A percentile compares a stretch with the other conserved stretches of the same genome.
Conservation (phyloP, 2,329 filamentous ascomycete genomes). For the Beauveria pseudobassiana region DNA sequence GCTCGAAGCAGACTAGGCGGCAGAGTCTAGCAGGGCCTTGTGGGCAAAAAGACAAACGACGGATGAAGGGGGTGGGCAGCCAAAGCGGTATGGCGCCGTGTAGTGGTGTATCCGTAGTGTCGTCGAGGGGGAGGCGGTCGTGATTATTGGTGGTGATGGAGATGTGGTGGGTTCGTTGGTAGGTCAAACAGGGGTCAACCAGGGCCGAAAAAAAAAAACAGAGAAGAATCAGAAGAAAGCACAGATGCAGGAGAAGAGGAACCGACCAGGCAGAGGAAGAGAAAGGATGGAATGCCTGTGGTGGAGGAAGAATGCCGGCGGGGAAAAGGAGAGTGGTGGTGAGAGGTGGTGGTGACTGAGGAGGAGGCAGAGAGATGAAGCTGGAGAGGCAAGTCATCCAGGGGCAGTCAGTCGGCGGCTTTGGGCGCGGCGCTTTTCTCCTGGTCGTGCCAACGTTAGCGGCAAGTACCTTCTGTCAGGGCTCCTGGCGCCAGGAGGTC, state of each 20-base stretch:
- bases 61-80: conserved; percentile 2
- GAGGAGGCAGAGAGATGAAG: conserved; percentile 1
- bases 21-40: conserved; percentile 1
- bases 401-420: background rate
- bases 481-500: background rate
- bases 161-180: background rate
- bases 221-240: background rate
- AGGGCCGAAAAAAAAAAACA: background rate
- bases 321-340: background rate
- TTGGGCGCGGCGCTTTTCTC: background rate
- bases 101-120: conserved; percentile 5
- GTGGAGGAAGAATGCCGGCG: background rate
- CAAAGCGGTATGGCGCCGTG: background rate
- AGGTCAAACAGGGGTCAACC: conserved; percentile 3
- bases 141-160: conserved; percentile 9
- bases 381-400: conserved; percentile 1
- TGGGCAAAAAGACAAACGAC: background rate
- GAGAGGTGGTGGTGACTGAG: background rate
- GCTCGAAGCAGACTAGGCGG: conserved; percentile 6
- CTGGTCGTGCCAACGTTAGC: background rate
- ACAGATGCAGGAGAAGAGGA: background rate
- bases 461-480: background rate
- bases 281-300: background rate
- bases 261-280: background rate
- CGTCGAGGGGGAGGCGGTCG: background rate